Conservation (phyloP, 2,329 filamentous ascomycete species). For the Talaromyces funiculosus region DNA sequence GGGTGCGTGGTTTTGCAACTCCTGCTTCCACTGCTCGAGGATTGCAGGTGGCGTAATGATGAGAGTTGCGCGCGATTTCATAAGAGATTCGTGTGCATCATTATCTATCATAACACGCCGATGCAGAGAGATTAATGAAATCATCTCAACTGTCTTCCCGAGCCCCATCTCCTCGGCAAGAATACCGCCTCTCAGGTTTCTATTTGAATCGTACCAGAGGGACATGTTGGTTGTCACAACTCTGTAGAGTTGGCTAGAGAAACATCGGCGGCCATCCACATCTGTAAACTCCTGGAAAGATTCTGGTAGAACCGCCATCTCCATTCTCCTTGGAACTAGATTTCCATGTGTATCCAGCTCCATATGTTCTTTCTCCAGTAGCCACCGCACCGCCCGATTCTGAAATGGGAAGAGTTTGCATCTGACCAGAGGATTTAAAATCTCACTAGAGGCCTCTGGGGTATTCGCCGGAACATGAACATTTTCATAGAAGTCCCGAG, state of each 20-base stretch:
- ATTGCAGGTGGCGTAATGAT: conserved; percentile 60
- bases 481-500: conserved; percentile 44
- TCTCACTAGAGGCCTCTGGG: conserved; percentile 26
- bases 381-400: conserved; percentile 42
- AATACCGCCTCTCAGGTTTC: conserved; percentile 38
- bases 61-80: conserved; percentile 50
- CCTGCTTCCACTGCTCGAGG: conserved; percentile 58
- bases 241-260: conserved; percentile 39
- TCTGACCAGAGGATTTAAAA: conserved; percentile 31
- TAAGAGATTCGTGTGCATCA: conserved; percentile 23
- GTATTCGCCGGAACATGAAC: conserved; percentile 40
- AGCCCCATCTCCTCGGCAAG: conserved; percentile 49
- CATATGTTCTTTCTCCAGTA: conserved; percentile 41
- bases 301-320: conserved; percentile 23
- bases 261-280: conserved; percentile 33
- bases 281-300: conserved; percentile 37
- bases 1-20: conserved; percentile 54
- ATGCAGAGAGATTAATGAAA: conserved; percentile 41
- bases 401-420: conserved; percentile 47
- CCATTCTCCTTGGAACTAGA: conserved; percentile 18
- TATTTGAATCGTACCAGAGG: conserved; percentile 27
- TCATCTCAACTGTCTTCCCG: conserved; percentile 47
- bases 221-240: conserved; percentile 33
- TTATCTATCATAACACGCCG: conserved; percentile 19
- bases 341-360: conserved; percentile 28